A percentile compares a stretch with the other conserved stretches of the same genome.
Conservation (phyloP, 768 basidiomycete genomes). For the Dictyophora rubrovolvata region DNA sequence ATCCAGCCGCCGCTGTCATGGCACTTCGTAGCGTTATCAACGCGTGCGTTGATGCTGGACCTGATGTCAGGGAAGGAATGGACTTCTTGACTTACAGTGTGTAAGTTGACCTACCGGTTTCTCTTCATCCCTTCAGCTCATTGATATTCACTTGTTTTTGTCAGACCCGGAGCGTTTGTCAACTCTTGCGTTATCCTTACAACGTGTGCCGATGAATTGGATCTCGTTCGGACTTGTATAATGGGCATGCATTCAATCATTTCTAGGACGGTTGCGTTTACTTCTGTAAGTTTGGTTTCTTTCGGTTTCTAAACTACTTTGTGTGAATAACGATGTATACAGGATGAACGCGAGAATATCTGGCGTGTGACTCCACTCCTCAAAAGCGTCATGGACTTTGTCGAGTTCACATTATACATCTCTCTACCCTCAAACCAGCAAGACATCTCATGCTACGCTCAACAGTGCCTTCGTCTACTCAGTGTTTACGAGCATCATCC, state of each 20-base stretch:
- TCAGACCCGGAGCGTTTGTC: neutral
- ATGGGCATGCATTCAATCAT: neutral
- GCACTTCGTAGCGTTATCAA: neutral
- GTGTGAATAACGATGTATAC: no score
- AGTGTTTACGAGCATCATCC: conserved; percentile 1
- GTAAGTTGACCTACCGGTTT: neutral
- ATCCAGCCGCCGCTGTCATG: neutral
- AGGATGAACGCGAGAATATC: conserved; percentile 5
- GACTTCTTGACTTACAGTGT: neutral
- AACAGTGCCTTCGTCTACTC: neutral
- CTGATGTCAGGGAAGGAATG: neutral
- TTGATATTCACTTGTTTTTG: neutral
- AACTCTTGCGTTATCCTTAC: neutral
- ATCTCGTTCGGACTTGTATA: neutral
- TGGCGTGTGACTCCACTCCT: conserved; percentile 4
- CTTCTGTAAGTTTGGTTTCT: neutral
- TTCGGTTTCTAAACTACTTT: neutral
- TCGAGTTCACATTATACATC: neutral
- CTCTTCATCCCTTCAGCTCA: neutral
- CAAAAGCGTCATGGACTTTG: neutral
- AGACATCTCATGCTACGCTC: neutral
- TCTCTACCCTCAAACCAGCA: neutral
- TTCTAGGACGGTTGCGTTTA: neutral
- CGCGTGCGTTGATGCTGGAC: neutral
- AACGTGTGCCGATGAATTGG: neutral